A percentile compares a stretch with the other conserved stretches of the same genome.
Evolutionary conservation across 345 rosid genomes (phyloP).

Genomic region (Eucalyptus pumila): DNA sequence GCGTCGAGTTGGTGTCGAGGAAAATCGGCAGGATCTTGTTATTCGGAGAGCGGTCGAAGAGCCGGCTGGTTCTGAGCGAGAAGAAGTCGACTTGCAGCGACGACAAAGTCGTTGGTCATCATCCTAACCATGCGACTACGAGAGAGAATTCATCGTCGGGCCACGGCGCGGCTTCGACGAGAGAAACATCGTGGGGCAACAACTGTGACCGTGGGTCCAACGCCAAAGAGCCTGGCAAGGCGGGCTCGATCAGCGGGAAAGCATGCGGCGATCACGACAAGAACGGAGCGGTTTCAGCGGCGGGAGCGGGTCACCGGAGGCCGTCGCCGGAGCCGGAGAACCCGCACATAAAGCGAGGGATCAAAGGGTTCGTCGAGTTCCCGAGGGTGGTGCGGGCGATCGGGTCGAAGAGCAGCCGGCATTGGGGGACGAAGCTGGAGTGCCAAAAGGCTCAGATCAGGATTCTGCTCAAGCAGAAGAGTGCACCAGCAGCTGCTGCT

Average conservation of each 20-base stretch:
- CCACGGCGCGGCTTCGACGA: neutral
- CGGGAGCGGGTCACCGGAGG: slow-evolving; percentile 9
- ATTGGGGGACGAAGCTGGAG: slow-evolving; percentile 74
- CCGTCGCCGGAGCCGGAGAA: slow-evolving; percentile 52
- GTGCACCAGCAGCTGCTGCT: slow-evolving; percentile 11
- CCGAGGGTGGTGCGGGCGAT: slow-evolving; percentile 63
- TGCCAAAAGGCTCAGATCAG: slow-evolving; percentile 73
- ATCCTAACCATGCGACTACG: neutral
- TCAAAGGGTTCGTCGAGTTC: slow-evolving; percentile 79
- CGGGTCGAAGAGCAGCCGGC: slow-evolving; percentile 40
- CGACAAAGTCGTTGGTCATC: neutral
- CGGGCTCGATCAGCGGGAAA: neutral
- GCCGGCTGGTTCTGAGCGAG: neutral
- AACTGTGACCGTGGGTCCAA: neutral
- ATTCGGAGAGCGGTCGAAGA: neutral
- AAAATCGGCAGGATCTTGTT: slow-evolving; percentile 1
- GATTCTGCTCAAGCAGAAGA: slow-evolving; percentile 60
- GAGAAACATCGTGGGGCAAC: slow-evolving; percentile 1
- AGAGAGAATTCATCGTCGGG: neutral
- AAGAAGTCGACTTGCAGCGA: neutral
- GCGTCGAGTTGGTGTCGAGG: neutral
- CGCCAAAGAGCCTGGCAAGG: neutral
- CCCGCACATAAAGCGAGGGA: slow-evolving; percentile 82
- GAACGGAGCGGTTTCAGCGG: neutral
- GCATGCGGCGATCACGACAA: neutral